phyloP scores from a whole-genome alignment of 1,284 basidiomycete species.

The Dichomitus squalens region DNA sequence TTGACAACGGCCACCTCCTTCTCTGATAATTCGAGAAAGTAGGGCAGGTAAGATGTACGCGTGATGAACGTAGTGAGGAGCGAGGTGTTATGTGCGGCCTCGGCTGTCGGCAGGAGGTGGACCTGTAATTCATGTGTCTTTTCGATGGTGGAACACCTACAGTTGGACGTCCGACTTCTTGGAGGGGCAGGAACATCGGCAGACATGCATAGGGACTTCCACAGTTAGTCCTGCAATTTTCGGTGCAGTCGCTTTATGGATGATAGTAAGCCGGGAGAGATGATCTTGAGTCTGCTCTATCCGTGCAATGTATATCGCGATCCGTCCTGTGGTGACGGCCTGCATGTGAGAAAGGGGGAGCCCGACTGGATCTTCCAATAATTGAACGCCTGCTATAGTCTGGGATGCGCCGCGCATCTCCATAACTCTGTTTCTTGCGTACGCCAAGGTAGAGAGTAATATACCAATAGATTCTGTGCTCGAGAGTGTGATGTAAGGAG shows the following conservation, averaged over 20 bases:
- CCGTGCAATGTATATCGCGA: background rate
- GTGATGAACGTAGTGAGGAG: background rate
- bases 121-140: background rate
- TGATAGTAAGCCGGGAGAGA: background rate
- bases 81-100: background rate
- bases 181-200: background rate
- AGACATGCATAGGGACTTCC: background rate
- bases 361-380: too few relatives aligned
- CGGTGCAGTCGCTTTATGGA: background rate
- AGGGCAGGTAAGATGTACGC: background rate
- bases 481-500: too few relatives aligned
- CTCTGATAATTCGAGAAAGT: background rate
- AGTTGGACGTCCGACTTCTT: background rate
- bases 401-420: too few relatives aligned
- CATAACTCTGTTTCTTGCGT: too few relatives aligned
- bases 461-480: too few relatives aligned
- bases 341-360: background rate
- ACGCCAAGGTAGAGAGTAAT: too few relatives aligned
- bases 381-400: too few relatives aligned
- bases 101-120: background rate
- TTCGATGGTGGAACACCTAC: background rate
- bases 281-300: background rate
- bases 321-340: background rate
- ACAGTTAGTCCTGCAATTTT: background rate
- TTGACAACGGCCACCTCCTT: background rate